Percentiles rank a stretch among this genome's conserved stretches.
Conservation (phyloP, 805 yeast species). For the Sungouiella blattae region DNA sequence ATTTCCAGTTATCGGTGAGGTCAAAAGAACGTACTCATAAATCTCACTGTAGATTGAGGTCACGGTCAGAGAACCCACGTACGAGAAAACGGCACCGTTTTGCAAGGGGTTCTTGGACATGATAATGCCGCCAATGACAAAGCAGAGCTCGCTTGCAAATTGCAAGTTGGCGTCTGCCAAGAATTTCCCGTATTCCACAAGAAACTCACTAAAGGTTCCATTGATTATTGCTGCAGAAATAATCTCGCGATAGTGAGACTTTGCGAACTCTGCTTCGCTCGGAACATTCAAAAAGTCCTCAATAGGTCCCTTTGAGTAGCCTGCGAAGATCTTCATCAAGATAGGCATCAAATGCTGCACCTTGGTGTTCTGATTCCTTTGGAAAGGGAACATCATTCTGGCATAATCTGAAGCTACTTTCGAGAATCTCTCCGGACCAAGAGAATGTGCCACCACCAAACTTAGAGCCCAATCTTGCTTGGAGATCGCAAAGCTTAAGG, state of each 20-base stretch:
- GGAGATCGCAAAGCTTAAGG: slow-evolving; percentile 58
- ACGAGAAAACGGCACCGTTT: slow-evolving; percentile 32
- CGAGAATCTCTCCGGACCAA: slow-evolving; percentile 60
- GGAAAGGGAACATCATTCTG: slow-evolving; percentile 42
- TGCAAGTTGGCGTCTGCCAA: slow-evolving; percentile 28
- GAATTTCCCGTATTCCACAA: slow-evolving; percentile 50
- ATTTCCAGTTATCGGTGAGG: slow-evolving; percentile 21
- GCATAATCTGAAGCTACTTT: slow-evolving; percentile 56
- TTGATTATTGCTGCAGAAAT: slow-evolving; percentile 37
- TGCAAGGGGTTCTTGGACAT: slow-evolving; percentile 25
- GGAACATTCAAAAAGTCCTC: slow-evolving; percentile 43
- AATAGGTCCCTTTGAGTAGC: slow-evolving; percentile 54
- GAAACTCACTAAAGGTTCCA: slow-evolving; percentile 35
- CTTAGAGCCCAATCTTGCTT: slow-evolving; percentile 78
- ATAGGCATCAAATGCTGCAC: slow-evolving; percentile 48
- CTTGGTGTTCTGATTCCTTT: slow-evolving; percentile 33
- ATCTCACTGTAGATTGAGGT: slow-evolving; percentile 56
- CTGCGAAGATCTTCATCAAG: slow-evolving; percentile 61
- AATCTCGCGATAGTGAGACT: slow-evolving; percentile 49
- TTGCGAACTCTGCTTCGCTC: slow-evolving; percentile 46
- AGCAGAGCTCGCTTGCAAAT: slow-evolving; percentile 43
- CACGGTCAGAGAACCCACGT: slow-evolving; percentile 35
- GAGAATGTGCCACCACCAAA: slow-evolving; percentile 61
- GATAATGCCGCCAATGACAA: slow-evolving; percentile 46
- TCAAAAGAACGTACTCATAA: slow-evolving; percentile 52